Percentiles rank a stretch among this genome's conserved stretches.
Evolutionary conservation across 2,329 filamentous ascomycete genomes (phyloP).

Genomic region (Xylariaceae sp.): DNA sequence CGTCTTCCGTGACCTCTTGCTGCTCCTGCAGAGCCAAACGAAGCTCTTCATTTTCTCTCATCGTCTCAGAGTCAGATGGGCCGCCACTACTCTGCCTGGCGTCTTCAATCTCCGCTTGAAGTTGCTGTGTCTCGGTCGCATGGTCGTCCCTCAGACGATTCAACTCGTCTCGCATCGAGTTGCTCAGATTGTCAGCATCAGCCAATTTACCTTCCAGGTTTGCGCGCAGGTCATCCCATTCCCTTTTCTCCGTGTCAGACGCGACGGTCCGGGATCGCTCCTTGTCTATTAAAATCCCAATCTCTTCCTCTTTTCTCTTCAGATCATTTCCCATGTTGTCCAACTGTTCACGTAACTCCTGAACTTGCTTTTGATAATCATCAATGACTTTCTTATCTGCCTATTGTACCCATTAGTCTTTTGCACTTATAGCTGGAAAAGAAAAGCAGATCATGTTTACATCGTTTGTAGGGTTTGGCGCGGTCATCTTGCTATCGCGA

Average conservation of each 20-base stretch:
- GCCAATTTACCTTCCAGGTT: constrained; percentile 70
- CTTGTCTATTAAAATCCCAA: constrained; percentile 55
- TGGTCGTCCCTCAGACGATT: constrained; percentile 69
- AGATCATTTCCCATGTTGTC: constrained; percentile 66
- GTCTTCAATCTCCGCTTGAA: constrained; percentile 62
- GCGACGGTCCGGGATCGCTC: constrained; percentile 52
- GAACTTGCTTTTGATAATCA: constrained; percentile 76
- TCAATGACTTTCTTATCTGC: constrained; percentile 68
- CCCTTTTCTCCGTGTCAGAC: constrained; percentile 61
- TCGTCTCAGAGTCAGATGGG: constrained; percentile 50
- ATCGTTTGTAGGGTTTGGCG: constrained; percentile 36
- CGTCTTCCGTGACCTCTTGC: constrained; percentile 79
- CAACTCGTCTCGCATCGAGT: constrained; percentile 74
- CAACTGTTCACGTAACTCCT: constrained; percentile 69
- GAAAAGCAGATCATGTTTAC: constrained; percentile 20
- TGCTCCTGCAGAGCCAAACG: constrained; percentile 66
- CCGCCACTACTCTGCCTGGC: constrained; percentile 34
- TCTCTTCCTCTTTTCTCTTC: constrained; percentile 67
- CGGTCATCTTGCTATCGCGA: constrained; percentile 33
- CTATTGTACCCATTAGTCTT: constrained; percentile 33
- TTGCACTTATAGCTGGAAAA: background rate
- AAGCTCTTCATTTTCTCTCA: constrained; percentile 66
- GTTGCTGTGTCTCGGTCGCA: constrained; percentile 55
- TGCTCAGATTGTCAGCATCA: constrained; percentile 72
- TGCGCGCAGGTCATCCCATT: constrained; percentile 63